These are phyloP conservation scores for Immersiella caudata DNA, from an alignment of 495 filamentous ascomycete genomes.

Conservation along the genomic window DNA sequence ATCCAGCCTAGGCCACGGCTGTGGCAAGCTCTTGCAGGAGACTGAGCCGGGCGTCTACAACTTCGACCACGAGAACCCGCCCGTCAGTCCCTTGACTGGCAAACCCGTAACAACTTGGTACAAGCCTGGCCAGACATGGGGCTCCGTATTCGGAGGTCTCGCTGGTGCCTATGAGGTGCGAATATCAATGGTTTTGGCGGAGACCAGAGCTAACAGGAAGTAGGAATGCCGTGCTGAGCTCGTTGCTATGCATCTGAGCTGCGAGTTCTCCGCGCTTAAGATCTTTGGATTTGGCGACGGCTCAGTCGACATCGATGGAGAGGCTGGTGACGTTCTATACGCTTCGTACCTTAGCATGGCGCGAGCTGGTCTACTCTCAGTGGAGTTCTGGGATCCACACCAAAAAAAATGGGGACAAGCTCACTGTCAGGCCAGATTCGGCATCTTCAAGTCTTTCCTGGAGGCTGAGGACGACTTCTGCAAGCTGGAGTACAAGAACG, in stretches of 20 bases:
- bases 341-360: constrained; percentile 90
- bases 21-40: constrained; percentile 92
- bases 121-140: constrained; percentile 93
- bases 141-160: constrained; percentile 83
- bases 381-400: constrained; percentile 94
- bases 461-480: constrained; percentile 80
- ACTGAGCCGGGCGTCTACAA: constrained; percentile 80
- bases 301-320: constrained; percentile 65
- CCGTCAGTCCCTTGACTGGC: constrained; percentile 73
- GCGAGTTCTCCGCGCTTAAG: constrained; percentile 83
- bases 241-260: constrained; percentile 89
- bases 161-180: constrained; percentile 82
- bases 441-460: constrained; percentile 86
- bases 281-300: constrained; percentile 92
- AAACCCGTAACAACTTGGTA: constrained; percentile 85
- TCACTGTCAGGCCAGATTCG: constrained; percentile 93
- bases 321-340: constrained; percentile 85
- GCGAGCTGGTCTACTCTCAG: constrained; percentile 76
- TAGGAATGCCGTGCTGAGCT: constrained; percentile 69
- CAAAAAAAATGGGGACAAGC: constrained; percentile 93
- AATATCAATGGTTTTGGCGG: background rate
- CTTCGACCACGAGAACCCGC: constrained; percentile 79
- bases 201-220: constrained; percentile 4
- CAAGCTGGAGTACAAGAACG: constrained; percentile 70
- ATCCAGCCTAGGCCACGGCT: constrained; percentile 65